Base-by-base conservation (phyloP, 2,329 filamentous ascomycete species). In the Pseudogymnoascus sp. region DNA sequence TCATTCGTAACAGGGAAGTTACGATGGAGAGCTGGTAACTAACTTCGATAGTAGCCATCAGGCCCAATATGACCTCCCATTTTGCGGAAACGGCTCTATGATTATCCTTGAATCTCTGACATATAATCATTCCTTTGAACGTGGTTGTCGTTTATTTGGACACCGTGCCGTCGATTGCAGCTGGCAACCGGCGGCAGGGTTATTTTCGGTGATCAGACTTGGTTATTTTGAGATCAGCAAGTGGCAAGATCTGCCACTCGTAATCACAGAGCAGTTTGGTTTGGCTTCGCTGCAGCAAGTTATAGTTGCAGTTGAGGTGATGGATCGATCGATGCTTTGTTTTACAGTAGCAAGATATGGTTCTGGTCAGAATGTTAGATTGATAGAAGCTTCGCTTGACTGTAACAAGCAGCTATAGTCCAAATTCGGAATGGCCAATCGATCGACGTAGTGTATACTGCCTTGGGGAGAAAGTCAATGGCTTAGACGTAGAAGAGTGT, bases 21-120 rank as follows among this genome's bases (percentile, higher is more conserved):
- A 34, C 50, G 50, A 56, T 56, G 50, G 50, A 18, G 50, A 53
- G 25, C 7, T 10, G 46, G n/a, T 56, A 34, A 56, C 50, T 56
- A 14, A 56, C 50, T n/a, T 56, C 50, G 50, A 56, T 36, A 12
- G 14, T 56, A 34, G 50, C 50, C 50, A 56, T 56, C 50, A 56
- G 28, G 16, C 50, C 50, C 28, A 21, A 5, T 12, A 11, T 56
- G 50, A 16, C 28, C 28, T 34, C 28, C 4, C 50, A 56, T 56
- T 56, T 21, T 4, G 50, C n/a, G 50, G 28, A 6, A 12, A 36
- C 28, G 28, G 50, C 36, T 34, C n/a, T 56, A 56, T 56, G n/a
- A 36, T 56, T 18, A 36, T 56, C 28, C 50, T 21, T 56, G n/a
- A n/a, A 31, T 31, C n/a, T 4, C n/a, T 6, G 10, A 34, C 21